Evolutionary conservation across 805 yeast genomes (phyloP).

Genomic region (Metschnikowia cubensis): DNA sequence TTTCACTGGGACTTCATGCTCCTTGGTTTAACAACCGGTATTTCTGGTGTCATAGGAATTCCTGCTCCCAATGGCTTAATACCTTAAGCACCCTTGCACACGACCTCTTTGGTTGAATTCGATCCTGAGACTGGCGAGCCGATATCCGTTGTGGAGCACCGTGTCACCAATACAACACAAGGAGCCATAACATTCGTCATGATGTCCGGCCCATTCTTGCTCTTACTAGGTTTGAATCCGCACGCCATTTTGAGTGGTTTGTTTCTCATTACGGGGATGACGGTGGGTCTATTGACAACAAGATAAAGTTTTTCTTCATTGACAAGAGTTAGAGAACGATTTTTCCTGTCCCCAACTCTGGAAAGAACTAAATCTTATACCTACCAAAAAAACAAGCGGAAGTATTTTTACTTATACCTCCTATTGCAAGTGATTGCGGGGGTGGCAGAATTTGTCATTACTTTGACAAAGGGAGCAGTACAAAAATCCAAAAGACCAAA

Average conservation of each 20-base stretch:
- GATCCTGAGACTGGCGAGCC: constrained; percentile 36
- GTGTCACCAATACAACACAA: constrained; percentile 79
- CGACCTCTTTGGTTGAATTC: constrained; percentile 66
- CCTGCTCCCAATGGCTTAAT: constrained; percentile 97
- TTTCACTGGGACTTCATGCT: constrained; percentile 91
- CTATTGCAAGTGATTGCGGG: constrained; percentile 61
- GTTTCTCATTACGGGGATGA: constrained; percentile 89
- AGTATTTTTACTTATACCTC: constrained; percentile 55
- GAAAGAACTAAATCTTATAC: constrained; percentile 26
- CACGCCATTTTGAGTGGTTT: constrained; percentile 91
- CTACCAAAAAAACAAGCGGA: constrained; percentile 25
- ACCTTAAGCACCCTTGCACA: constrained; percentile 96
- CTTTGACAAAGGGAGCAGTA: constrained; percentile 84
- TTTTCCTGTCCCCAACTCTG: constrained; percentile 35
- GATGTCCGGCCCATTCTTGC: constrained; percentile 84
- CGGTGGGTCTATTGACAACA: constrained; percentile 58
- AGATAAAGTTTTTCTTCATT: constrained; percentile 58
- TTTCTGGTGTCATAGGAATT: constrained; percentile 81
- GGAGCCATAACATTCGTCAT: constrained; percentile 80
- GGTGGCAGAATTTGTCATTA: constrained; percentile 78
- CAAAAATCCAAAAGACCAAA: too few species aligned
- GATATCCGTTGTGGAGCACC: constrained; percentile 75
- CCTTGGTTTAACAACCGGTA: constrained; percentile 80
- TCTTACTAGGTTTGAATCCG: constrained; percentile 80
- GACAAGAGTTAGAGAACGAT: constrained; percentile 44